A percentile compares a stretch with the other conserved stretches of the same genome.
phyloP scores from a whole-genome alignment of 2,329 filamentous ascomycete genomes.

The Apiospora pterosperma region DNA sequence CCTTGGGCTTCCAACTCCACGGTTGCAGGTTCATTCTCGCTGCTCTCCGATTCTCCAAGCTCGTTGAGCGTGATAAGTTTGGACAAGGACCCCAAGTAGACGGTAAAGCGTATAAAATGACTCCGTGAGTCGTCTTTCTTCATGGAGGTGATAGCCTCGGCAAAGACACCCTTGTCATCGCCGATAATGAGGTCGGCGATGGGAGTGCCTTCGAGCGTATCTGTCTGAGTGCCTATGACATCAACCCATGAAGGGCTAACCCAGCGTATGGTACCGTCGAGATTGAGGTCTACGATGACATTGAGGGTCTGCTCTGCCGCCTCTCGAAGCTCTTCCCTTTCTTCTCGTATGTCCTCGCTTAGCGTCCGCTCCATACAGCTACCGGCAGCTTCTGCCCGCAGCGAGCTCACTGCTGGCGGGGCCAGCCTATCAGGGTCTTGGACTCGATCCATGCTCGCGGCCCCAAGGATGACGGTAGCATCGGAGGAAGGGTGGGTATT shows the following conservation, averaged over 20 bases:
- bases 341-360: conserved; percentile 87
- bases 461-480: conserved; percentile 31
- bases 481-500: conserved; percentile 17
- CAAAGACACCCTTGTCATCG: conserved; percentile 76
- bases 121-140: conserved; percentile 90
- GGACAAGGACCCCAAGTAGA: conserved; percentile 67
- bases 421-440: conserved; percentile 39
- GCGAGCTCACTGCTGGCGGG: conserved; percentile 50
- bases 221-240: conserved; percentile 76
- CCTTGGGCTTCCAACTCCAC: conserved; percentile 92
- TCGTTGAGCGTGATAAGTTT: conserved; percentile 52
- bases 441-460: conserved; percentile 41
- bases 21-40: conserved; percentile 43
- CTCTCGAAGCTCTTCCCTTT: conserved; percentile 89
- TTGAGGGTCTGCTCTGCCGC: conserved; percentile 96
- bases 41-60: conserved; percentile 33
- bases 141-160: conserved; percentile 82
- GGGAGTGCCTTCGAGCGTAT: conserved; percentile 69
- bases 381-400: conserved; percentile 46
- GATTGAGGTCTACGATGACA: conserved; percentile 88
- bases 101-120: conserved; percentile 79
- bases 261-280: conserved; percentile 90
- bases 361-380: conserved; percentile 61
- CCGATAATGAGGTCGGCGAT: conserved; percentile 77
- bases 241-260: conserved; percentile 95